phyloP scores from a whole-genome alignment of 2,329 filamentous ascomycete genomes.

The Fusarium sp. region DNA sequence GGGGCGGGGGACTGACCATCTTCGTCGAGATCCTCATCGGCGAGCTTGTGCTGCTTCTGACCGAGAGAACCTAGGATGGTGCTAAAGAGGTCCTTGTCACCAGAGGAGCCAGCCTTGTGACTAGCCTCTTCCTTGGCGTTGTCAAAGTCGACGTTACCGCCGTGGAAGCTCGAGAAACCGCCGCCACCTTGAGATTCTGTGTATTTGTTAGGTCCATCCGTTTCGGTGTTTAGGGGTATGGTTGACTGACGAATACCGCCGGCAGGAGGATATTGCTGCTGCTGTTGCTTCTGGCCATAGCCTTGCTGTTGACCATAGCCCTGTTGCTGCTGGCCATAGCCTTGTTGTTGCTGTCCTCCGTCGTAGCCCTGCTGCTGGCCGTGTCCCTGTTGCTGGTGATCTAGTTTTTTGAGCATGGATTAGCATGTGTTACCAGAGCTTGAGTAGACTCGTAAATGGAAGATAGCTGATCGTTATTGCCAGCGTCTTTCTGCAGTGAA shows the following conservation, averaged over 20 bases:
- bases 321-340: constrained; percentile 26
- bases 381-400: constrained; percentile 16
- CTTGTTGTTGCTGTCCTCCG: constrained; percentile 21
- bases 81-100: constrained; percentile 60
- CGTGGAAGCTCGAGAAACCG: constrained; percentile 51
- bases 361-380: constrained; percentile 17
- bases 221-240: not conserved
- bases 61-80: constrained; percentile 57
- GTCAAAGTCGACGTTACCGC: constrained; percentile 57
- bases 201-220: constrained; percentile 11
- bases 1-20: constrained; percentile 50
- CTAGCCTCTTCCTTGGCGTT: constrained; percentile 59
- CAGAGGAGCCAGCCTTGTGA: constrained; percentile 57
- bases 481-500: too few relatives aligned
- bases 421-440: not conserved
- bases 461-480: too few relatives aligned
- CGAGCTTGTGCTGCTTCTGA: constrained; percentile 59
- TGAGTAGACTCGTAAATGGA: not conserved
- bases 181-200: constrained; percentile 50
- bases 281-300: constrained; percentile 27
- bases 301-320: constrained; percentile 22
- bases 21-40: constrained; percentile 60
- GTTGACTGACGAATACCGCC: constrained; percentile 45
- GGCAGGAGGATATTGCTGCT: constrained; percentile 35
- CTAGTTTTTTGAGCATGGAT: constrained; percentile 8